Evolutionary conservation across 1,284 basidiomycete species (phyloP).

Genomic region (Moniliophthora roreri): DNA sequence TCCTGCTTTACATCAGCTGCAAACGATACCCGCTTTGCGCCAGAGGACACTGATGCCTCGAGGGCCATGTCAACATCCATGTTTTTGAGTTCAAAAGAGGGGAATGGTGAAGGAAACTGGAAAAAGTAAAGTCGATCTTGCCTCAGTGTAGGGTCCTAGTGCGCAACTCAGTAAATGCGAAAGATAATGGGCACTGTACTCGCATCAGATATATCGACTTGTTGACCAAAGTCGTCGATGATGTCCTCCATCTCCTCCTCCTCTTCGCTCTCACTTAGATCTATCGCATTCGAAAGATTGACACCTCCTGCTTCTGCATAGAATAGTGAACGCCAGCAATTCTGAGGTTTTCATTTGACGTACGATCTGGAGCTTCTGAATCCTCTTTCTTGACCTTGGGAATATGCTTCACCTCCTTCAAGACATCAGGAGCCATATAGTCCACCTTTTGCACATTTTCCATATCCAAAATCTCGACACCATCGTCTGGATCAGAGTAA

Average conservation of each 20-base stretch:
- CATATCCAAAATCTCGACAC: conserved; percentile 88
- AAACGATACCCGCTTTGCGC: conserved; percentile 57
- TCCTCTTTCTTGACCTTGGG: conserved; percentile 51
- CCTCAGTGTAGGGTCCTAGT: conserved; percentile 45
- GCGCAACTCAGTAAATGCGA: background rate
- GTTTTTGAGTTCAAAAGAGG: conserved; percentile 55
- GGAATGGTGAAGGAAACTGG: conserved; percentile 91
- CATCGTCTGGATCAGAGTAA: conserved; percentile 89
- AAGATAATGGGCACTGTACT: background rate
- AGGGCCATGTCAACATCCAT: conserved; percentile 27
- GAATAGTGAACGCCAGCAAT: background rate
- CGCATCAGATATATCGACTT: conserved; percentile 34
- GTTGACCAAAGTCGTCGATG: conserved; percentile 73
- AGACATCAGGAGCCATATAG: conserved; percentile 85
- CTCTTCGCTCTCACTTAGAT: conserved; percentile 83
- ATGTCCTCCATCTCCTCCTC: conserved; percentile 87
- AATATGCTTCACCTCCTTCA: conserved; percentile 57
- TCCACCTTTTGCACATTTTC: conserved; percentile 79
- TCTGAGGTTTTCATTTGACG: background rate
- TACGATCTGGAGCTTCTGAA: conserved; percentile 31
- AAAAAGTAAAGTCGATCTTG: conserved; percentile 85
- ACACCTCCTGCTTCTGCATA: conserved; percentile 38
- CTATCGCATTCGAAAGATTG: conserved; percentile 70
- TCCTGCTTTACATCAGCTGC: conserved; percentile 55
- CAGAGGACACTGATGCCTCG: conserved; percentile 19